Evolutionary conservation across 2,329 filamentous ascomycete species (phyloP).

Genomic region (Aspergillus transmontanensis): DNA sequence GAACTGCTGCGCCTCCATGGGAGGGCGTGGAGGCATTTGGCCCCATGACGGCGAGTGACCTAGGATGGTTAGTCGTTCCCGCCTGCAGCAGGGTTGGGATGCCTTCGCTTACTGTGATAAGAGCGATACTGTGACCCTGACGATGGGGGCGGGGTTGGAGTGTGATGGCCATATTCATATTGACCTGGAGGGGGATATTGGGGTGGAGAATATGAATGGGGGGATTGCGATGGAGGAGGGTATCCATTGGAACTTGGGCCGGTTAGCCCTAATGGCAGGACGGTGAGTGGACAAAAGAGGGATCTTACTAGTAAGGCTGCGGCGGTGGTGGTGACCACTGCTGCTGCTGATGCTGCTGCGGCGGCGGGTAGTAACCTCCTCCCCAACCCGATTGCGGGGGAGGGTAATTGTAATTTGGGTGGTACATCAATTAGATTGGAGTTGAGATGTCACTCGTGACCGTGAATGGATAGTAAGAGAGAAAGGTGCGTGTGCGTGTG

Average conservation of each 20-base stretch:
- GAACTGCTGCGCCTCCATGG: slow-evolving; percentile 69
- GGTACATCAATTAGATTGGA: slow-evolving; percentile 24
- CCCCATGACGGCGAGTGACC: slow-evolving; percentile 57
- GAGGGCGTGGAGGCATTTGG: slow-evolving; percentile 66
- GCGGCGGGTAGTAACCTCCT: slow-evolving; percentile 16
- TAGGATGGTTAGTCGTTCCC: slow-evolving; percentile 15
- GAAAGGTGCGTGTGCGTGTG: not conserved
- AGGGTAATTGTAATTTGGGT: slow-evolving; percentile 17
- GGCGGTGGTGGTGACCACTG: slow-evolving; percentile 18
- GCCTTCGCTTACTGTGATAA: slow-evolving; percentile 19
- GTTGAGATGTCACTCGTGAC: not conserved
- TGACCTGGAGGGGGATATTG: slow-evolving; percentile 5
- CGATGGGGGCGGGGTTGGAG: slow-evolving; percentile 22
- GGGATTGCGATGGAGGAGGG: slow-evolving; percentile 8
- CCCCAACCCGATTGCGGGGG: slow-evolving; percentile 18
- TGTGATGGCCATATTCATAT: slow-evolving; percentile 11
- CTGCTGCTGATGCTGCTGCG: slow-evolving; percentile 12
- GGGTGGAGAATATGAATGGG: slow-evolving; percentile 7
- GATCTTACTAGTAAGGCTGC: slow-evolving; percentile 16
- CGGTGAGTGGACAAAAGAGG: not conserved
- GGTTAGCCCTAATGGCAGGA: not conserved
- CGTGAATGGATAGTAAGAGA: no score
- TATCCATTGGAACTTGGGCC: slow-evolving; percentile 5
- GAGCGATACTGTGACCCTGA: slow-evolving; percentile 12
- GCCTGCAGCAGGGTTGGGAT: not conserved